A percentile compares a stretch with the other conserved stretches of the same genome.
These are phyloP conservation scores for Russula griseocarnosa DNA, from an alignment of 768 basidiomycete genomes.

Conservation along the genomic window DNA sequence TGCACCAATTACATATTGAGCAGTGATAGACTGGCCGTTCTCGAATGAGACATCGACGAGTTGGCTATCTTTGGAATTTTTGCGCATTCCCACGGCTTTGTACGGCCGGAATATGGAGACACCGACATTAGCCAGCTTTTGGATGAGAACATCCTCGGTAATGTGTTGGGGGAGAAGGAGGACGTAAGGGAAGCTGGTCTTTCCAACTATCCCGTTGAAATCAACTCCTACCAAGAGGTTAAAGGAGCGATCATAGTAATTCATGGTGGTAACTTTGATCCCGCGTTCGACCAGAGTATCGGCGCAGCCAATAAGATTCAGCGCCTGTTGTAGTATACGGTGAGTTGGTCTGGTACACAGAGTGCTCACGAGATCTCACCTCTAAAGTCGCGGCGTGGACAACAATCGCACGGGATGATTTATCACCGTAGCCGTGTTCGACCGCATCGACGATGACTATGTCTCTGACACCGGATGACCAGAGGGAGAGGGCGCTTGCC, in stretches of 20 bases:
- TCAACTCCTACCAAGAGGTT: slow-evolving; percentile 33
- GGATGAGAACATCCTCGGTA: slow-evolving; percentile 43
- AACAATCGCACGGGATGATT: slow-evolving; percentile 44
- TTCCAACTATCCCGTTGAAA: slow-evolving; percentile 37
- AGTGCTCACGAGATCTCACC: slow-evolving; percentile 32
- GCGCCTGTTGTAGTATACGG: slow-evolving; percentile 41
- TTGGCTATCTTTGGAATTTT: slow-evolving; percentile 31
- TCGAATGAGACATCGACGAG: slow-evolving; percentile 45
- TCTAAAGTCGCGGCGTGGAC: slow-evolving; percentile 54
- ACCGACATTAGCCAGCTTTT: slow-evolving; percentile 35
- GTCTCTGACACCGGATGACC: slow-evolving; percentile 41
- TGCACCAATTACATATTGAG: slow-evolving; percentile 49
- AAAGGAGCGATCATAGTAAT: slow-evolving; percentile 34
- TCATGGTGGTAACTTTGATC: slow-evolving; percentile 33
- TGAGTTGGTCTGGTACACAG: slow-evolving; percentile 27
- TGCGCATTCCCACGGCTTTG: slow-evolving; percentile 40
- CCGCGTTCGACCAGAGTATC: slow-evolving; percentile 40
- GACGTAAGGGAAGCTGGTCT: slow-evolving; percentile 45
- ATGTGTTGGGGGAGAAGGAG: slow-evolving; percentile 43
- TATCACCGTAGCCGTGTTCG: slow-evolving; percentile 36
- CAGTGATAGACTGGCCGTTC: slow-evolving; percentile 41
- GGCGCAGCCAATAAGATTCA: slow-evolving; percentile 45
- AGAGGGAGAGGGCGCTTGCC: slow-evolving; percentile 44
- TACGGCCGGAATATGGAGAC: slow-evolving; percentile 39
- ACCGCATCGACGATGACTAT: slow-evolving; percentile 45